These are phyloP conservation scores for Fomitopsis pulvina DNA, from an alignment of 768 basidiomycete genomes.

Conservation along the genomic window DNA sequence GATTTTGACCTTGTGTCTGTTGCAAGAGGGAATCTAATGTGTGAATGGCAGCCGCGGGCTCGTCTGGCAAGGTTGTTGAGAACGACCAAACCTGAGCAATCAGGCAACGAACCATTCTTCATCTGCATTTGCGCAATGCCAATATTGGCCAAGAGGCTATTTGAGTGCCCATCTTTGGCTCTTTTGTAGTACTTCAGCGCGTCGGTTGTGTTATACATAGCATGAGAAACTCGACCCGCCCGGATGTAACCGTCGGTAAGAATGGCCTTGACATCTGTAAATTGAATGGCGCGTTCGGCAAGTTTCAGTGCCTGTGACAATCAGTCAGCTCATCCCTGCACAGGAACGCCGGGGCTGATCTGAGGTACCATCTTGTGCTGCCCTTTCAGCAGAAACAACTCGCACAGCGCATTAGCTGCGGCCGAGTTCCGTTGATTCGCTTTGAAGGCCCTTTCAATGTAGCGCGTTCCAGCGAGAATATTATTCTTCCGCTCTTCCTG, in stretches of 20 bases:
- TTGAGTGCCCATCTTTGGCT: constrained; percentile 63
- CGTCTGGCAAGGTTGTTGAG: constrained; percentile 39
- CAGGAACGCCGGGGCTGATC: neutral
- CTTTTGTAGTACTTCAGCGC: constrained; percentile 67
- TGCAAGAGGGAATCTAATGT: constrained; percentile 75
- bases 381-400: constrained; percentile 69
- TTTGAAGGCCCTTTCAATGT: constrained; percentile 77
- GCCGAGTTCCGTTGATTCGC: constrained; percentile 71
- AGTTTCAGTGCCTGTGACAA: constrained; percentile 75
- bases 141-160: constrained; percentile 72
- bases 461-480: constrained; percentile 60
- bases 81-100: neutral
- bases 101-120: constrained; percentile 53
- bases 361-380: constrained; percentile 49
- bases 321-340: constrained; percentile 1
- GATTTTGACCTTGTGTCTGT: constrained; percentile 42
- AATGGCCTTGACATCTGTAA: constrained; percentile 80
- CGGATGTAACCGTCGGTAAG: constrained; percentile 83
- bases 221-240: constrained; percentile 76
- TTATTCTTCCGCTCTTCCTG: constrained; percentile 58
- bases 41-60: constrained; percentile 80
- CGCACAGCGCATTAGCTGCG: constrained; percentile 78
- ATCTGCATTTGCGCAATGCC: constrained; percentile 87
- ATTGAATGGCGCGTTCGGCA: constrained; percentile 91
- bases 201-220: constrained; percentile 53